Base-by-base conservation (phyloP, 2,329 filamentous ascomycete species). In the Geosmithia putterillii region DNA sequence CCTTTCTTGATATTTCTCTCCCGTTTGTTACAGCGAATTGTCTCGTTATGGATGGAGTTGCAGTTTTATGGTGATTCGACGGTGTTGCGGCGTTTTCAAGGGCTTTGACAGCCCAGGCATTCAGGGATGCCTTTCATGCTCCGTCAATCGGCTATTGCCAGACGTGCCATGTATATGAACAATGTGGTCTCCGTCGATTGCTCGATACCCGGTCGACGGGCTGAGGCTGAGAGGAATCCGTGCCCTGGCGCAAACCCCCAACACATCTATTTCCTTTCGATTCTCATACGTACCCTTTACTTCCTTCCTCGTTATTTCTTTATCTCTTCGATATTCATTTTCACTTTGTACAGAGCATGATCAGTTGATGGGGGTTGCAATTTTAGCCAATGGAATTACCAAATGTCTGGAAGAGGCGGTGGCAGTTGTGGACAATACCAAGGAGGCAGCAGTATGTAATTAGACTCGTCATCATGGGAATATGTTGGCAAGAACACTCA, bases 321-420 rank as follows among this genome's bases (percentile, higher is more conserved):
- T 21, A 4, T 41, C n/a, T 34, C 17, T 34, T 41, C 40, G 37
- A 21, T 18, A n/a, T 39, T 42, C 34, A 38, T 44, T 44, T 46
- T 45, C 23, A 40, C 42, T 50, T 52, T 59, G 53, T 54, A 61
- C 51, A 54, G 55, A 54, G 56, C 60, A 62, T 58, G 56, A 54
- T 53, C 54, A 56, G 54, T 52, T 42, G 28, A 32, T 32, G 28
- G 28, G 28, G 10, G 28, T 4, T 14, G 28, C 28, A 14, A 32
- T 32, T 32, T 32, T 32, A 32, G 28, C 28, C 28, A 14, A 32
- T 32, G 28, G 28, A 32, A 32, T 32, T 32, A 32, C 28, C 28
- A 12, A 32, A 32, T 32, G 28, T 32, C 6, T 32, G 23, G 28
- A 32, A 12, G 10, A 12, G 10, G 28, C 10, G 28, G 28, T 32